A percentile compares a stretch with the other conserved stretches of the same genome.
These are phyloP conservation scores for Rhizophlyctis rosea DNA, from an alignment of 192 early-diverging fungal species.

Conservation along the genomic window DNA sequence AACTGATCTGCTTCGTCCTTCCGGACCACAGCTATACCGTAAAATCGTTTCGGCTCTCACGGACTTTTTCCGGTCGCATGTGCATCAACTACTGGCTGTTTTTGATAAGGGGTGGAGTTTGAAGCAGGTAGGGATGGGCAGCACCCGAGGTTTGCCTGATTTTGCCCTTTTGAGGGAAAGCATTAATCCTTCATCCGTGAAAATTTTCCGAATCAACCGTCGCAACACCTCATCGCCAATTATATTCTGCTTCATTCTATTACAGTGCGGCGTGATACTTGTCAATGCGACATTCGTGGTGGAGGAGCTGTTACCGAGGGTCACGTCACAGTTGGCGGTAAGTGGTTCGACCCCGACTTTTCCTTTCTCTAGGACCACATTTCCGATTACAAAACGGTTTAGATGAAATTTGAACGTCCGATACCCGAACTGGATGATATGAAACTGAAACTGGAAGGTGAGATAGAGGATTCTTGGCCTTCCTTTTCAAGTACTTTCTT, in stretches of 20 bases:
- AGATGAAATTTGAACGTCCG: slow-evolving; percentile 77
- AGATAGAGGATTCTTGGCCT: not conserved
- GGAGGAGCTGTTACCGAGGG: slow-evolving; percentile 57
- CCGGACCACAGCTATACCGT: slow-evolving; percentile 55
- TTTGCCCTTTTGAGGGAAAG: too few species aligned
- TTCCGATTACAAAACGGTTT: too few species aligned
- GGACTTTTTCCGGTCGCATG: slow-evolving; percentile 61
- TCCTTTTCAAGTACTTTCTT: not conserved
- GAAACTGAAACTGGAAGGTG: slow-evolving; percentile 21
- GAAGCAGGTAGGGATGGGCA: slow-evolving; percentile 49
- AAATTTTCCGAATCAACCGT: too few species aligned
- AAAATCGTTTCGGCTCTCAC: slow-evolving; percentile 64
- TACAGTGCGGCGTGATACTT: slow-evolving; percentile 23
- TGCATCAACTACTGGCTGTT: slow-evolving; percentile 54
- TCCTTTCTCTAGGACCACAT: too few species aligned
- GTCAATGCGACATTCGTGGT: slow-evolving; percentile 53
- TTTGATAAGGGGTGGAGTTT: slow-evolving; percentile 41
- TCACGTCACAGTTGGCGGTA: slow-evolving; percentile 57
- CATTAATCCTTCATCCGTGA: too few species aligned
- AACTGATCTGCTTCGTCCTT: too few species aligned
- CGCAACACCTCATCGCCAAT: not conserved
- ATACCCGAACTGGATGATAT: slow-evolving; percentile 74
- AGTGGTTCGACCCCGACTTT: slow-evolving; percentile 22
- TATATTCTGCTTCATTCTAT: slow-evolving; percentile 1
- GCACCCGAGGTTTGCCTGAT: too few species aligned